Conservation (phyloP, 2,329 filamentous ascomycete species). For the Penicillium sp. region DNA sequence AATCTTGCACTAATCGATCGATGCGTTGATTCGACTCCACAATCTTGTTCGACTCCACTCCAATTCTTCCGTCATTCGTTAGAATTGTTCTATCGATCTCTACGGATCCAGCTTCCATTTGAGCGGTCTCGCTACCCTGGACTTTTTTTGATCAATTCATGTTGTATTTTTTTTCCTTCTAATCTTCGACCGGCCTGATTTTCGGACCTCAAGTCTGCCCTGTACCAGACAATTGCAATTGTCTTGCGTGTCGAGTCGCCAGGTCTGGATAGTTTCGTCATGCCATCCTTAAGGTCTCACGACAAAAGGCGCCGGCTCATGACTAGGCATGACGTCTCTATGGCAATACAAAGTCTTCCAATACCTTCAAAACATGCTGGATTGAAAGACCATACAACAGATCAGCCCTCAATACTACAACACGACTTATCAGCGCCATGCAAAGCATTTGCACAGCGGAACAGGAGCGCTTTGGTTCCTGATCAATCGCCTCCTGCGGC, state of each 20-base stretch:
- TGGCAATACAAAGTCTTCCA: background rate
- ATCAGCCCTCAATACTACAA: background rate
- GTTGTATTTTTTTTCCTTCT: too few species aligned
- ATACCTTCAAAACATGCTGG: background rate
- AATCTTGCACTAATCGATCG: slow-evolving; percentile 5
- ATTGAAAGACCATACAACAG: background rate
- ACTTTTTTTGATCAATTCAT: background rate
- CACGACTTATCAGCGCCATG: background rate
- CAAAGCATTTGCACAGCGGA: background rate
- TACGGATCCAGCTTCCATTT: background rate
- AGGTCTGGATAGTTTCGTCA: slow-evolving; percentile 6
- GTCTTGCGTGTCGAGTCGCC: slow-evolving; percentile 7
- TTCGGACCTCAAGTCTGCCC: background rate
- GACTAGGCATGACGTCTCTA: background rate
- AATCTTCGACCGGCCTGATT: background rate
- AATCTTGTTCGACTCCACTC: slow-evolving; percentile 1
- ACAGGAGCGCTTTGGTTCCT: background rate
- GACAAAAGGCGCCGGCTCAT: slow-evolving; percentile 1
- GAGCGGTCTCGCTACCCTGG: background rate
- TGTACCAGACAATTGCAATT: background rate
- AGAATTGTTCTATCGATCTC: background rate
- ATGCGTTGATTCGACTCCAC: slow-evolving; percentile 8
- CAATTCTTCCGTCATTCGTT: slow-evolving; percentile 2
- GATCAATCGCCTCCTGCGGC: slow-evolving; percentile 25
- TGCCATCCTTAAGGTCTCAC: slow-evolving; percentile 16